A percentile compares a stretch with the other conserved stretches of the same genome.
phyloP scores from a whole-genome alignment of 1,284 basidiomycete species.

The Rhodotorula sp. region DNA sequence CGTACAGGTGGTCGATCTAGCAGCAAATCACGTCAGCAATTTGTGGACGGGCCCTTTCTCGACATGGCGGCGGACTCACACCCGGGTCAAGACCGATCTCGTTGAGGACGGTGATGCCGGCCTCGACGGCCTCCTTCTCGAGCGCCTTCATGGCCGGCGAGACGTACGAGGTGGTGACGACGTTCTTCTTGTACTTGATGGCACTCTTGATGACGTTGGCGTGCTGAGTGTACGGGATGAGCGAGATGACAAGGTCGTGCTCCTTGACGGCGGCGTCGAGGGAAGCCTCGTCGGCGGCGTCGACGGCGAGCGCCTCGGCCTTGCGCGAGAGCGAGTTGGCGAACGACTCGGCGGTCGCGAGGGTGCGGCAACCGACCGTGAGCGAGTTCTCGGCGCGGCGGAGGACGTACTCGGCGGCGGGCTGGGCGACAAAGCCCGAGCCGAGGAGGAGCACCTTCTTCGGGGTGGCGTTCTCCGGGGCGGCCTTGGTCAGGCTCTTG shows the following conservation, averaged over 20 bases:
- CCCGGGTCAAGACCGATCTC: slow-evolving; percentile 97
- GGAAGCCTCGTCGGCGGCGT: slow-evolving; percentile 70
- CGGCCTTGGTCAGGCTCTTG: slow-evolving; percentile 60
- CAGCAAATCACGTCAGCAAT: slow-evolving; percentile 15
- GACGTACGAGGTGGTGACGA: slow-evolving; percentile 96
- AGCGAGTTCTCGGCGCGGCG: slow-evolving; percentile 78
- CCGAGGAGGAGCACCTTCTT: slow-evolving; percentile 88
- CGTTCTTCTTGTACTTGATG: slow-evolving; percentile 90
- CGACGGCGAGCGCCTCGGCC: slow-evolving; percentile 69
- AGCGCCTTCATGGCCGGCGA: slow-evolving; percentile 84
- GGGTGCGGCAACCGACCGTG: slow-evolving; percentile 87
- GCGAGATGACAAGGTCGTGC: slow-evolving; percentile 91
- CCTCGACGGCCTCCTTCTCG: slow-evolving; percentile 76
- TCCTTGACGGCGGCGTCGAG: slow-evolving; percentile 78
- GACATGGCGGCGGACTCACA: too few relatives aligned
- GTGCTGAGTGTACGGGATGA: slow-evolving; percentile 95
- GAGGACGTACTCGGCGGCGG: slow-evolving; percentile 89
- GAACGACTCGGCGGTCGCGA: slow-evolving; percentile 69
- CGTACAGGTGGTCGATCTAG: slow-evolving; percentile 84
- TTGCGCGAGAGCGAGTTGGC: slow-evolving; percentile 67
- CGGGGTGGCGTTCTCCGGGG: slow-evolving; percentile 37
- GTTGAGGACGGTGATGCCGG: slow-evolving; percentile 94
- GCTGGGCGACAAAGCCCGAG: slow-evolving; percentile 90
- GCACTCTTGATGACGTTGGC: slow-evolving; percentile 89
- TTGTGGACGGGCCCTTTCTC: too few relatives aligned